Base-by-base conservation (phyloP, 441 rosid genomes). In the Melastoma candidum region DNA sequence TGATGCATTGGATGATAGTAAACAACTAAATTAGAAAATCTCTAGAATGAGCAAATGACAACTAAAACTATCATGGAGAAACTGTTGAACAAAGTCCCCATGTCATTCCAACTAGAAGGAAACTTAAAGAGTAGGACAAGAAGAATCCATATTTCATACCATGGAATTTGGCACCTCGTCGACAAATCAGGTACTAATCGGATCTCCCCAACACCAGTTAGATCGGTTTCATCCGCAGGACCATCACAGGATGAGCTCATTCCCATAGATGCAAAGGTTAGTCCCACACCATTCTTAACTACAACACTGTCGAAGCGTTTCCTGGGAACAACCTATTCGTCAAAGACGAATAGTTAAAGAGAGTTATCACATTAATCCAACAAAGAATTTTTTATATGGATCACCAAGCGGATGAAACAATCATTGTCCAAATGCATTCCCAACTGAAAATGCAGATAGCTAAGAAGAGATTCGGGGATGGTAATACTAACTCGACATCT, bases 171-270 rank as follows among this genome's bases (percentile, higher is more conserved):
- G 68, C 51, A 58, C 66, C 63, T 81, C 22, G 97, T 86, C 43
- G 81, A 75, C 63, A 84, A 67, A 78, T 89, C 97, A 59, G 97
- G 96, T 58, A 93, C 75, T 60, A 89, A 53, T 71, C 97, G 84
- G 65, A 86, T 74, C 83, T 93, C 98, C 54, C 97, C 97, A 48
- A 76, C 77, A 57, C 77, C 88, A 1, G 83, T 78, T 55, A 93
- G 72, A 54, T 80, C 77, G 59, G 86, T 79, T 52, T 65, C 95
- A 53, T 68, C 85, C 47, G 95, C 90, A 24, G 95, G 93, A 62
- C 75, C 76, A 81, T 88, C 98, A 63, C 68, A 29, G 71, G 51
- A 60, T 58, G 97, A 93, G 58, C 67, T 50, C 95, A 84, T 86
- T 54, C 71, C 98, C 98, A 88, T 93, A 55, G 77, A 44, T 7